Conservation (phyloP, 495 filamentous ascomycete species). For the Polyplosphaeria fusca region DNA sequence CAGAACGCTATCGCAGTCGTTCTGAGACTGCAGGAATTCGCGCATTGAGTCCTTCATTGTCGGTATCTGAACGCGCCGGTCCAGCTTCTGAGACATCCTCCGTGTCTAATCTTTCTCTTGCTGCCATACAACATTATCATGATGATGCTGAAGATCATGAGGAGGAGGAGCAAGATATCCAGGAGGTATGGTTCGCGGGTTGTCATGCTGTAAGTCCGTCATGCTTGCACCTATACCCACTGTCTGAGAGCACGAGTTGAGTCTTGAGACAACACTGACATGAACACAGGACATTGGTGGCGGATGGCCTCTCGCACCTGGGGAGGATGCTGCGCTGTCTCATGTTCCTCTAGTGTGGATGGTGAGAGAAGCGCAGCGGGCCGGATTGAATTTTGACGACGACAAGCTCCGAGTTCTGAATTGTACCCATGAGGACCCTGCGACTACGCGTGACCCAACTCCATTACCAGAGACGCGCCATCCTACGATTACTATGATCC, state of each 20-base stretch:
- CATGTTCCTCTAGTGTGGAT: slow-evolving; percentile 82
- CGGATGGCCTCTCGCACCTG: slow-evolving; percentile 65
- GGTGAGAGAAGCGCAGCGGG: slow-evolving; percentile 72
- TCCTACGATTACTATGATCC: neutral
- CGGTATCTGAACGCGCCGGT: slow-evolving; percentile 8
- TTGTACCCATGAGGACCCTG: slow-evolving; percentile 51
- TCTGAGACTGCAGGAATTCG: slow-evolving; percentile 33
- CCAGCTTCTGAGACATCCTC: slow-evolving; percentile 12
- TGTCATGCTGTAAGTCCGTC: slow-evolving; percentile 55
- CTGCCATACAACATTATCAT: slow-evolving; percentile 31
- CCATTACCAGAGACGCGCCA: neutral
- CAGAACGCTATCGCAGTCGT: slow-evolving; percentile 23
- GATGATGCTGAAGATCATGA: slow-evolving; percentile 48
- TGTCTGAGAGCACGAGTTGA: neutral
- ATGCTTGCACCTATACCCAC: neutral
- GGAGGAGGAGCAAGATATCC: slow-evolving; percentile 65
- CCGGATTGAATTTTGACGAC: slow-evolving; percentile 68
- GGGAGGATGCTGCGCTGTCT: slow-evolving; percentile 59
- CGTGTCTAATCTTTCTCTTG: slow-evolving; percentile 23
- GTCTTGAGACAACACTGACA: neutral
- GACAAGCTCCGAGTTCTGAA: slow-evolving; percentile 66
- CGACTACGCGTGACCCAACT: neutral
- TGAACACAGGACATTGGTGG: slow-evolving; percentile 65
- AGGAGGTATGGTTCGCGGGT: slow-evolving; percentile 82
- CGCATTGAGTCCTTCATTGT: slow-evolving; percentile 20